phyloP scores from a whole-genome alignment of 495 filamentous ascomycete genomes.

The Tuber microsphaerosporum region DNA sequence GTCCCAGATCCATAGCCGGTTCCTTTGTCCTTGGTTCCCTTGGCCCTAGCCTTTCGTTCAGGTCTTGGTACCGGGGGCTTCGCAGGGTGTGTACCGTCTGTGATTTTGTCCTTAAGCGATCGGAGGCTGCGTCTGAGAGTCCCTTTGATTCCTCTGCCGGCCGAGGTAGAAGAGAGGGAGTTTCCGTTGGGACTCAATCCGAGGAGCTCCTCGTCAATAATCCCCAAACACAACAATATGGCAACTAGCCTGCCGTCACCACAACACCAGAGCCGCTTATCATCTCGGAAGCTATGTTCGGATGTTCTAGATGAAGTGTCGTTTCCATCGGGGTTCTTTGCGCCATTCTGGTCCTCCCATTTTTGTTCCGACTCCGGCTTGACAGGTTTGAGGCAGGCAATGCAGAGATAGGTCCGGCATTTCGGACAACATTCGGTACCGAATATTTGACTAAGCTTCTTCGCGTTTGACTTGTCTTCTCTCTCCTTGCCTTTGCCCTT shows the following conservation, averaged over 20 bases:
- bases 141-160: constrained; percentile 18
- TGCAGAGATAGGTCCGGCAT: constrained; percentile 20
- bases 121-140: constrained; percentile 25
- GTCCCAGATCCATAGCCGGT: constrained; percentile 29
- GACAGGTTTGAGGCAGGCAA: constrained; percentile 25
- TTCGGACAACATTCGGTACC: constrained; percentile 18
- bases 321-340: neutral
- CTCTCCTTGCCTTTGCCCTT: constrained; percentile 20
- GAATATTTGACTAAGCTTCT: constrained; percentile 21
- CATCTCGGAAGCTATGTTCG: constrained; percentile 14
- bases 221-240: constrained; percentile 20
- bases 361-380: constrained; percentile 9
- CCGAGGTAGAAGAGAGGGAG: neutral
- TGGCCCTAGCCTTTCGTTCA: constrained; percentile 15
- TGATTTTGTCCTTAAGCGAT: constrained; percentile 25
- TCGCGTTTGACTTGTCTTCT: constrained; percentile 1
- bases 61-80: constrained; percentile 11
- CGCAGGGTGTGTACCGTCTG: constrained; percentile 13
- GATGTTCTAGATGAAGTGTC: neutral
- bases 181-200: constrained; percentile 6
- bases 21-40: constrained; percentile 24
- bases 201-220: constrained; percentile 20
- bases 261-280: constrained; percentile 20
- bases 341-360: neutral
- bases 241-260: constrained; percentile 20